A percentile compares a stretch with the other conserved stretches of the same genome.
Evolutionary conservation across 2,329 filamentous ascomycete species (phyloP).

Genomic region (Scortechinia acanthostroma): DNA sequence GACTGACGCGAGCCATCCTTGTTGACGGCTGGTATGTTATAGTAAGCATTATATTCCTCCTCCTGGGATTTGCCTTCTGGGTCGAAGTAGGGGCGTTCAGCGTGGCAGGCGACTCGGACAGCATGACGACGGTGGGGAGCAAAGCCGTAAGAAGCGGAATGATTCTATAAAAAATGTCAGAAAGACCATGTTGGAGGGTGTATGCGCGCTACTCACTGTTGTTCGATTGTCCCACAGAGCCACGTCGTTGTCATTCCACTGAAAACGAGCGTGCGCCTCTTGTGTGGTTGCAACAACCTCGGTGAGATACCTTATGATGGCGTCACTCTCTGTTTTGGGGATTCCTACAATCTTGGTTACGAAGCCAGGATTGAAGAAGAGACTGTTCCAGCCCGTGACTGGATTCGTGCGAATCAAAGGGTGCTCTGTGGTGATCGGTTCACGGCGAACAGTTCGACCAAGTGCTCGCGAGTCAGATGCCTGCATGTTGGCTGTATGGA

Average conservation of each 20-base stretch:
- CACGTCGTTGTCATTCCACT: slow-evolving; percentile 44
- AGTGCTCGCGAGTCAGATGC: slow-evolving; percentile 31
- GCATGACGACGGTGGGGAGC: slow-evolving; percentile 46
- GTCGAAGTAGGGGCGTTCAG: slow-evolving; percentile 16
- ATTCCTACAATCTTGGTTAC: slow-evolving; percentile 63
- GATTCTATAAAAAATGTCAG: too few relatives aligned
- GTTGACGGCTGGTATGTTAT: slow-evolving; percentile 38
- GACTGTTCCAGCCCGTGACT: slow-evolving; percentile 46
- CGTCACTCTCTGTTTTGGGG: slow-evolving; percentile 62
- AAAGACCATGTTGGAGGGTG: too few relatives aligned
- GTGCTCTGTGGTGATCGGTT: slow-evolving; percentile 44
- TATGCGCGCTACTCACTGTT: too few relatives aligned
- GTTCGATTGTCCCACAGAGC: neutral
- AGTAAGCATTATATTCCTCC: slow-evolving; percentile 36
- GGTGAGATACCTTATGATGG: slow-evolving; percentile 59
- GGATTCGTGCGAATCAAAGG: slow-evolving; percentile 49
- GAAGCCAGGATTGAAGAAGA: slow-evolving; percentile 65
- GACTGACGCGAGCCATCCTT: slow-evolving; percentile 45
- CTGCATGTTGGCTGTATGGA: slow-evolving; percentile 41
- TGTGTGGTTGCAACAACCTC: slow-evolving; percentile 64
- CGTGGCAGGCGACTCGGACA: slow-evolving; percentile 20
- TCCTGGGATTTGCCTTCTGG: slow-evolving; percentile 37
- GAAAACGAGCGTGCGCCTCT: slow-evolving; percentile 68
- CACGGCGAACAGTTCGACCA: slow-evolving; percentile 34
- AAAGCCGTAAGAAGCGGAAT: slow-evolving; percentile 47